Evolutionary conservation across 495 filamentous ascomycete genomes (phyloP).

Genomic region (Penicillium silybi): DNA sequence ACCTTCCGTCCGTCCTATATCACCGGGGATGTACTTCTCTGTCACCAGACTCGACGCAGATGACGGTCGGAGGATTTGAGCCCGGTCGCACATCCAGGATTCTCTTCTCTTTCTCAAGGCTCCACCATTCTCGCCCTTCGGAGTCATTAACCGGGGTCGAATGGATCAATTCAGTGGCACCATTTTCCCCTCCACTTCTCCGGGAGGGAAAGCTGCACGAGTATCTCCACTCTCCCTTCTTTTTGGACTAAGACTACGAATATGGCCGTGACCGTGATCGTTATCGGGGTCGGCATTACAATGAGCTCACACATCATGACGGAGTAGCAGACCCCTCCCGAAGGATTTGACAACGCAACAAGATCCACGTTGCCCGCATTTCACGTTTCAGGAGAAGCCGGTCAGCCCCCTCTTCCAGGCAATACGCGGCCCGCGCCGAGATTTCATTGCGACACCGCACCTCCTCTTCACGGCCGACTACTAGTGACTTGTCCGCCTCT

Average conservation of each 20-base stretch:
- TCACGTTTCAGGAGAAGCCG: constrained; percentile 6
- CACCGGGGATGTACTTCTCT: neutral
- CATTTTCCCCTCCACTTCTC: constrained; percentile 7
- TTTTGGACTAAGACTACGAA: no score
- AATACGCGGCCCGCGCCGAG: constrained; percentile 20
- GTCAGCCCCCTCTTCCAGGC: neutral
- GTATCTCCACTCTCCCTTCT: no score
- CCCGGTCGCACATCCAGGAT: constrained; percentile 5
- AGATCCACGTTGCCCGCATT: constrained; percentile 5
- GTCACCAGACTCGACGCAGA: neutral
- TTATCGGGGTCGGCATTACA: neutral
- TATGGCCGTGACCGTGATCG: neutral
- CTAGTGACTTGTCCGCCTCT: neutral
- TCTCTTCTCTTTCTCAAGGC: constrained; percentile 1
- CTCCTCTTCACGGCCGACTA: neutral
- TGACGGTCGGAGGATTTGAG: constrained; percentile 7
- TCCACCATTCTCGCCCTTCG: constrained; percentile 16
- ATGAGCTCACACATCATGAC: neutral
- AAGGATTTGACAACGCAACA: constrained; percentile 10
- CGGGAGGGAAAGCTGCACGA: constrained; percentile 23
- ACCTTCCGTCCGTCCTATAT: neutral
- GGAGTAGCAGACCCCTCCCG: neutral
- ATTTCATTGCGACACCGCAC: constrained; percentile 2
- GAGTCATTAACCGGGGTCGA: constrained; percentile 16
- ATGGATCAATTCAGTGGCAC: neutral